Evolutionary conservation across 1,284 basidiomycete genomes (phyloP), one percentile per base, ranked within the genome.

Genomic region (Taiwanofungus camphoratus): DNA sequence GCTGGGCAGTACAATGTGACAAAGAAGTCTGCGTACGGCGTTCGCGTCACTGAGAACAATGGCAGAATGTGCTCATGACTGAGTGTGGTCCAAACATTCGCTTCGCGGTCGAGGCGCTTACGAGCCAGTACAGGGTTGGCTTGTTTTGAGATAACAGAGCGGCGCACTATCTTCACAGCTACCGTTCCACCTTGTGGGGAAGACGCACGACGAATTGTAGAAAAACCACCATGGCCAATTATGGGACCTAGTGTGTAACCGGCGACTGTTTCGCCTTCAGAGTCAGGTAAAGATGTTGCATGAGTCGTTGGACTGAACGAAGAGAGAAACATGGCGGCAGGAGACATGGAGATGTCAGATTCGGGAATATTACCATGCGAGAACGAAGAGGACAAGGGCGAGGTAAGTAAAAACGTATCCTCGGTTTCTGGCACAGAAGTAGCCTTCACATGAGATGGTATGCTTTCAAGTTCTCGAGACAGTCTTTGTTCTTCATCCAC

Each of bases 211-310:
- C 88, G 72, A 37, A 97, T 89, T 32, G 80, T 82, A n/a, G 90
- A 92, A 61, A 92, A 92, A 6, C 83, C 89, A 5, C 94, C 93
- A 42, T 79, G 73, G 13, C 89, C 93, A 8, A 97, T 76, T 52
- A 87, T 70, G 37, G 74, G 72, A 16, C 88, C 92, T 0, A 97
- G 74, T 4, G 76, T 77, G 59, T 92, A 95, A 11, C 80, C 82
- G 2, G 71, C 69, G n/a, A 87, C 68, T 13, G 64, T 55, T 45
- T 77, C 66, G 3, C 79, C 80, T 54, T 84, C 79, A n/a, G 70
- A 71, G 51, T 83, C 79, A 3, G 42, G 52, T 30, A 49, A 42
- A 22, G 50, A 41, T n/a, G 35, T 37, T 66, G 54, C 19, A 52
- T 60, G 13, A 41, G 62, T 45, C 0, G 67, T 51, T 1, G 73